phyloP scores from a whole-genome alignment of 345 rosid species.

The Salix arbutifolia region DNA sequence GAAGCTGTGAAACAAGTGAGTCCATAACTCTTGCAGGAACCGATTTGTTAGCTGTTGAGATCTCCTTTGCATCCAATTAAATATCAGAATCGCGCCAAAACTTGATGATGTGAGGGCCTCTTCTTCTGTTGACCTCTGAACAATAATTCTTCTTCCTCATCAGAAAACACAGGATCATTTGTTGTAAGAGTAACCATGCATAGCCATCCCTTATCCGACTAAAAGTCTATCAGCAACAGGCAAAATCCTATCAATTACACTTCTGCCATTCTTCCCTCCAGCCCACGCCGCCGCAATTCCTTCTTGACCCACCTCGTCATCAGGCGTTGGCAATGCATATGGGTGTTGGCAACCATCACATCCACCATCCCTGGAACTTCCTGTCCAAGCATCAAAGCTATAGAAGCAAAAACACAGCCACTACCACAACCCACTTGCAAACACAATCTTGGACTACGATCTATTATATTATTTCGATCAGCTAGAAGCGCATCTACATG shows the following conservation, averaged over 20 bases:
- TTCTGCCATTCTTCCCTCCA: constrained; percentile 74
- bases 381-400: constrained; percentile 61
- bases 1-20: constrained; percentile 31
- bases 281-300: constrained; percentile 88
- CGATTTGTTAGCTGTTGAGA: constrained; percentile 6
- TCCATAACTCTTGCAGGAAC: constrained; percentile 24
- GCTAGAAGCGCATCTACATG: constrained; percentile 82
- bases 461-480: constrained; percentile 50
- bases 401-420: constrained; percentile 78
- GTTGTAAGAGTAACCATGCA: constrained; percentile 62
- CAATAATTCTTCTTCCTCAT: constrained; percentile 65
- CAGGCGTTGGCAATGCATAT: constrained; percentile 81
- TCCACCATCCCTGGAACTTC: constrained; percentile 45
- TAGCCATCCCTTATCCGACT: constrained; percentile 73
- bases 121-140: constrained; percentile 78
- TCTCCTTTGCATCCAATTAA: constrained; percentile 21
- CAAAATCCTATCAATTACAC: constrained; percentile 56
- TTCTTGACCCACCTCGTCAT: constrained; percentile 59
- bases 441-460: constrained; percentile 57
- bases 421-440: constrained; percentile 86
- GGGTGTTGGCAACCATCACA: constrained; percentile 93
- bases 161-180: constrained; percentile 53
- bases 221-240: constrained; percentile 56
- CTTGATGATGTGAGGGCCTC: constrained; percentile 60
- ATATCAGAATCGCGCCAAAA: constrained; percentile 43